These are phyloP conservation scores for Ganoderma sinense DNA, from an alignment of 1,284 basidiomycete species.

Conservation along the genomic window DNA sequence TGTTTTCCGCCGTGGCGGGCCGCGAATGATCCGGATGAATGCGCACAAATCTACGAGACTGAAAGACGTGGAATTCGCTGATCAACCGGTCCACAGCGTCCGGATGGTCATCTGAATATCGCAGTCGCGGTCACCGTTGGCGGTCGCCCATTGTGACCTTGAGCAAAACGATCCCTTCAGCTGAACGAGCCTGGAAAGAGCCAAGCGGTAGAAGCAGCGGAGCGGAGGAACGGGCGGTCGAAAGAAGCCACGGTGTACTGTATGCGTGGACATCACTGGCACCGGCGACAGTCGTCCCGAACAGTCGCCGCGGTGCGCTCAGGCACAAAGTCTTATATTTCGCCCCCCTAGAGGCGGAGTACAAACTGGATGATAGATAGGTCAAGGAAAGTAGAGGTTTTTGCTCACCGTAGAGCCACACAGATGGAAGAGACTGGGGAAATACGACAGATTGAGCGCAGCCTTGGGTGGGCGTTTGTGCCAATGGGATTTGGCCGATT, in stretches of 20 bases:
- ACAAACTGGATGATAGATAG: not conserved
- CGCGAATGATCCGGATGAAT: not conserved
- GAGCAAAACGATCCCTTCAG: not conserved
- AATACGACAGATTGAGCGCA: too few species aligned
- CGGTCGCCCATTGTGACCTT: not conserved
- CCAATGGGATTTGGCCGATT: too few species aligned
- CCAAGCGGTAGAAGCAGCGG: not conserved
- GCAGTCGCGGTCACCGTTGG: not conserved
- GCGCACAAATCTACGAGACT: not conserved
- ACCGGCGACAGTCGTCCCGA: not conserved
- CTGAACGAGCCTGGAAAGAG: not conserved
- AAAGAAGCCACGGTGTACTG: not conserved
- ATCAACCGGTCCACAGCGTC: not conserved
- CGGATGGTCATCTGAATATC: not conserved
- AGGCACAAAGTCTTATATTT: not conserved
- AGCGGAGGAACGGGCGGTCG: not conserved
- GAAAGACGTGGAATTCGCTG: not conserved
- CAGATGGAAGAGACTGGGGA: too few species aligned
- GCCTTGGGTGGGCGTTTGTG: too few species aligned
- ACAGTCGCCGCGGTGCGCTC: not conserved
- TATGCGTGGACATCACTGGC: not conserved
- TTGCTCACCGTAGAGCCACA: too few species aligned
- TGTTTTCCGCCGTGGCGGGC: not conserved
- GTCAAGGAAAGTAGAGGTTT: too few species aligned
- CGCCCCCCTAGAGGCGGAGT: not conserved